Evolutionary conservation across 768 basidiomycete genomes (phyloP).

Genomic region (Termitomyces sp.): DNA sequence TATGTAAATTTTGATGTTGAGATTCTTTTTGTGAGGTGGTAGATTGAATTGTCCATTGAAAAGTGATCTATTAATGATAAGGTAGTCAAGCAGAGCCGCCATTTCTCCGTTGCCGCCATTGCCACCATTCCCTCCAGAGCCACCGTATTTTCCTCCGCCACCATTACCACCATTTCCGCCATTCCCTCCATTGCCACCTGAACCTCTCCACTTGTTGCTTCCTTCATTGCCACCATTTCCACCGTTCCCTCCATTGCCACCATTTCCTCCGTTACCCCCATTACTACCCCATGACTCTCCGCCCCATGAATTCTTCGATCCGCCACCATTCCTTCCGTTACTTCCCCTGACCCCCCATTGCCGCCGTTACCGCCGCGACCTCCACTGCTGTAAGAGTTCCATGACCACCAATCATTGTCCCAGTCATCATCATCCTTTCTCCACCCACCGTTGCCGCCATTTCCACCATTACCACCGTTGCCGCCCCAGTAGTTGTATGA

Average conservation of each 20-base stretch:
- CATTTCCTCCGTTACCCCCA: background rate
- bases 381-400: background rate
- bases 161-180: background rate
- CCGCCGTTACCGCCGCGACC: background rate
- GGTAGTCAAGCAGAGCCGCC: background rate
- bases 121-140: background rate
- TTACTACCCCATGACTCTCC: background rate
- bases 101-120: background rate
- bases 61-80: too few relatives aligned
- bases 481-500: background rate
- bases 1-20: too few relatives aligned
- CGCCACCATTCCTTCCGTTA: background rate
- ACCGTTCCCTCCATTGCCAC: background rate
- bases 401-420: background rate
- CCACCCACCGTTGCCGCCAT: background rate
- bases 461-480: background rate
- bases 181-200: background rate
- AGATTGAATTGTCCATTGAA: too few relatives aligned
- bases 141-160: background rate
- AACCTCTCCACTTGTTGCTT: background rate
- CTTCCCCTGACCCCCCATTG: background rate
- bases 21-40: too few relatives aligned
- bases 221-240: background rate
- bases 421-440: background rate
- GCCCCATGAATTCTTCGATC: too few relatives aligned